Evolutionary conservation across 768 basidiomycete genomes (phyloP).

Genomic region (Agaricus blazei): DNA sequence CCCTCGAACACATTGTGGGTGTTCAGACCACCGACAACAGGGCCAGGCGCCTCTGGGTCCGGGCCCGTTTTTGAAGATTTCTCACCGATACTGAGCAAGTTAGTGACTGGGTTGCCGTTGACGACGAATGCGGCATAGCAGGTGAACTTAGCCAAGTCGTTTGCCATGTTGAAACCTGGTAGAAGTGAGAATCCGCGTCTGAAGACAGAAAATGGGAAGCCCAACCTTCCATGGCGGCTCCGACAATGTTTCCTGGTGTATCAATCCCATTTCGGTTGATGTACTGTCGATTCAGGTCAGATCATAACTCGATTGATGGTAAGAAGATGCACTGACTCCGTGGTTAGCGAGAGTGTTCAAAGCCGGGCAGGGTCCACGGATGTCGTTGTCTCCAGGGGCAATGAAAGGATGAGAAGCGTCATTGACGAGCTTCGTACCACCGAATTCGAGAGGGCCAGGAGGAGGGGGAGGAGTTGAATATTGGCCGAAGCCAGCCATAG

Average conservation of each 20-base stretch:
- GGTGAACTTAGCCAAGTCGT: not conserved
- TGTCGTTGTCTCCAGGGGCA: not conserved
- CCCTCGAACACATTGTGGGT: slow-evolving; percentile 8
- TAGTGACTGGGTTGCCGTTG: slow-evolving; percentile 6
- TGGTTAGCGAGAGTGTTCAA: slow-evolving; percentile 10
- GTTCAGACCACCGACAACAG: slow-evolving; percentile 8
- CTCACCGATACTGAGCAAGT: slow-evolving; percentile 5
- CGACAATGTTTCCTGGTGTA: slow-evolving; percentile 4
- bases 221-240: slow-evolving; percentile 1
- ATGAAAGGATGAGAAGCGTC: slow-evolving; percentile 10
- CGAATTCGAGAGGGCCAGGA: slow-evolving; percentile 6
- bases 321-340: not conserved
- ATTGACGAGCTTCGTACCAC: slow-evolving; percentile 8
- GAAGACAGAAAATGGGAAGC: not conserved
- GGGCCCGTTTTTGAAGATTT: slow-evolving; percentile 2
- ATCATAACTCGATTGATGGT: not conserved
- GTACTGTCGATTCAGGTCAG: not conserved
- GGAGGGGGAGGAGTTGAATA: not conserved
- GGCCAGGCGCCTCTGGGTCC: not conserved
- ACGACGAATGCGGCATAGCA: slow-evolving; percentile 7
- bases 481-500: not conserved
- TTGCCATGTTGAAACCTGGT: slow-evolving; percentile 9
- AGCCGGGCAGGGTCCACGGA: slow-evolving; percentile 9
- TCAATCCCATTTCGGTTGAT: slow-evolving; percentile 4
- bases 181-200: no score